phyloP scores from a whole-genome alignment of 1,139 yeast genomes.

The Yamadazyma trypodendri region DNA sequence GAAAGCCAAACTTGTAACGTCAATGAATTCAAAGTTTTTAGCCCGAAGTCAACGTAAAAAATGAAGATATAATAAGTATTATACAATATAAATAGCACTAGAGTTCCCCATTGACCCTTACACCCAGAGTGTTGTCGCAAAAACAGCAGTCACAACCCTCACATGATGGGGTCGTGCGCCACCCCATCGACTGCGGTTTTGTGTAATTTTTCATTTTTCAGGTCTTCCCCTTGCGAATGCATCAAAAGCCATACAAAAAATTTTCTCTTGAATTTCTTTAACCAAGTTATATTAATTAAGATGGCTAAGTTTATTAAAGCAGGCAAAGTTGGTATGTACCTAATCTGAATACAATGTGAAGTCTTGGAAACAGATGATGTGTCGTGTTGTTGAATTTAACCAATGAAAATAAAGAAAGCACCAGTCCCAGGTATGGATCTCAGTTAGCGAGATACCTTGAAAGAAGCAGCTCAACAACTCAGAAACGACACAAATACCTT shows the following conservation, averaged over 20 bases:
- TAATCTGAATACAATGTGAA: neutral
- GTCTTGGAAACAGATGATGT: too few species aligned
- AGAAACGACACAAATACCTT: too few species aligned
- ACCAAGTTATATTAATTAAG: conserved; percentile 27
- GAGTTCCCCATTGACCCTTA: too few species aligned
- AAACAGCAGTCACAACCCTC: conserved; percentile 14
- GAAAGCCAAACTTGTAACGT: conserved; percentile 22
- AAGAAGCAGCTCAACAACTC: too few species aligned
- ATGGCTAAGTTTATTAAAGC: conserved; percentile 98
- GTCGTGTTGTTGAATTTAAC: neutral
- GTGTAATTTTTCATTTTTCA: conserved; percentile 14
- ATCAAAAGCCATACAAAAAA: conserved; percentile 9
- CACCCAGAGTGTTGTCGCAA: neutral
- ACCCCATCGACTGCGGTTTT: conserved; percentile 5
- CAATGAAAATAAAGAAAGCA: neutral
- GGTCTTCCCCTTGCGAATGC: conserved; percentile 6
- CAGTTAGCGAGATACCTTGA: too few species aligned
- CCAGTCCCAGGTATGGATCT: too few species aligned
- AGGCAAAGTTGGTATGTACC: conserved; percentile 96
- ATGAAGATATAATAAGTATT: conserved; percentile 12
- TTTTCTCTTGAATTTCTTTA: conserved; percentile 13
- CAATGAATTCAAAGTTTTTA: conserved; percentile 43
- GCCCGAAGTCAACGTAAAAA: conserved; percentile 44
- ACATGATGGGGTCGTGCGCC: conserved; percentile 6
- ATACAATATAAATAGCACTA: too few species aligned